Evolutionary conservation across 768 basidiomycete species (phyloP).

Genomic region (Mycena capillaripes): DNA sequence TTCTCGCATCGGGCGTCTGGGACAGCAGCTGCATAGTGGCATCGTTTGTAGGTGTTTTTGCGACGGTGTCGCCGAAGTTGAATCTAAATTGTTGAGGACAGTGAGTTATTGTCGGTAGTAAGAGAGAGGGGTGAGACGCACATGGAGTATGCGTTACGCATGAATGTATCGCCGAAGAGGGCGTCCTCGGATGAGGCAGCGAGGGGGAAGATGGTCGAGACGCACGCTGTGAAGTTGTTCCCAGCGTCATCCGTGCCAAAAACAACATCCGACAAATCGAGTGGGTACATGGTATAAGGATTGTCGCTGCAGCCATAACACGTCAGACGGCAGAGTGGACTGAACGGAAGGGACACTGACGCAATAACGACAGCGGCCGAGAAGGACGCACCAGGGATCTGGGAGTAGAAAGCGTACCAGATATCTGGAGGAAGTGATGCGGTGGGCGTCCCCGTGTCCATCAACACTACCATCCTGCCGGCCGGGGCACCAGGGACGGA

Average conservation of each 20-base stretch:
- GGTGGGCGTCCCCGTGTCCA: conserved; percentile 28
- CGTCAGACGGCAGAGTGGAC: not conserved
- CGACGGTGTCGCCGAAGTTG: conserved; percentile 1
- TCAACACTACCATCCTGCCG: not conserved
- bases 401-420: conserved; percentile 2
- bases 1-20: not conserved
- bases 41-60: not conserved
- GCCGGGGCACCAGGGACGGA: conserved; percentile 3
- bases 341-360: not conserved
- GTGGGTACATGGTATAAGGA: not conserved
- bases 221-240: not conserved
- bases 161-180: not conserved
- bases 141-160: conserved; percentile 16
- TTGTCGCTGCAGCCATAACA: not conserved
- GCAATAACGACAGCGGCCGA: conserved; percentile 1
- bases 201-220: not conserved
- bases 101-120: not conserved
- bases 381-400: conserved; percentile 5
- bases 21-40: not conserved
- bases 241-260: not conserved
- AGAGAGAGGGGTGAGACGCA: not conserved
- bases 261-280: not conserved
- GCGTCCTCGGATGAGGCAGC: too few species aligned
- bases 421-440: too few species aligned
- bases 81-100: not conserved